Evolutionary conservation across 805 yeast genomes (phyloP), one percentile per base, ranked within the genome.

Genomic region (Brettanomyces nanus): DNA sequence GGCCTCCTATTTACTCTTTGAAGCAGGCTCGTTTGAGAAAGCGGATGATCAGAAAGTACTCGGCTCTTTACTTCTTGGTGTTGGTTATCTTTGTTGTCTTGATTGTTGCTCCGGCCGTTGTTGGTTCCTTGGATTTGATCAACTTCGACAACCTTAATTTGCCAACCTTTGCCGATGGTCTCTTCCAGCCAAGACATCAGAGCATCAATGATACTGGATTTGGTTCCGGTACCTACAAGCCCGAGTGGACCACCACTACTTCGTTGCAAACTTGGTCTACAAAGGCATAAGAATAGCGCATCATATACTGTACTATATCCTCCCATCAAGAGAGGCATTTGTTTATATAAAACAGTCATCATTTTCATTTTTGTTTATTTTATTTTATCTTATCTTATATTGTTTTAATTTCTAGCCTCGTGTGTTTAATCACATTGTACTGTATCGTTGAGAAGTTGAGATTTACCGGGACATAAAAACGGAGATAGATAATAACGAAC

Each of bases 1-100:
- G 97, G 66, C 97, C 97, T 45, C 97, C 98, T 54, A 87, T 92
- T 60, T 89, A 86, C 68, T 86, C 97, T 15, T 71, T 90, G 68
- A 92, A 92, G 68, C 97, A 92, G 70, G 90, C 94, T 41, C 81
- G 85, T 68, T 78, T 89, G 63, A 83, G 98, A 65, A 86, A 83
- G 82, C 81, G 98, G 70, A 90, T 92, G 95, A 95, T 92, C 27
- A 80, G 84, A 65, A 87, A 86, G 66, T 92, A 92, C 71, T 79
- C 94, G 45, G 63, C 84, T 9, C 69, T 94, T 59, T 92, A 80
- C 74, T 77, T 85, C 54, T 51, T 66, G 40, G 66, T 92, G 45
- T 65, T 94, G 52, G 58, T 75, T 35, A 55, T 86, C 43, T 87
- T 87, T 52, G 75, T 78, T 47, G 80, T 73, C 34, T 63, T 90